Evolutionary conservation across 768 basidiomycete genomes (phyloP), one percentile per base, ranked within the genome.

Genomic region (Boletus sp.): DNA sequence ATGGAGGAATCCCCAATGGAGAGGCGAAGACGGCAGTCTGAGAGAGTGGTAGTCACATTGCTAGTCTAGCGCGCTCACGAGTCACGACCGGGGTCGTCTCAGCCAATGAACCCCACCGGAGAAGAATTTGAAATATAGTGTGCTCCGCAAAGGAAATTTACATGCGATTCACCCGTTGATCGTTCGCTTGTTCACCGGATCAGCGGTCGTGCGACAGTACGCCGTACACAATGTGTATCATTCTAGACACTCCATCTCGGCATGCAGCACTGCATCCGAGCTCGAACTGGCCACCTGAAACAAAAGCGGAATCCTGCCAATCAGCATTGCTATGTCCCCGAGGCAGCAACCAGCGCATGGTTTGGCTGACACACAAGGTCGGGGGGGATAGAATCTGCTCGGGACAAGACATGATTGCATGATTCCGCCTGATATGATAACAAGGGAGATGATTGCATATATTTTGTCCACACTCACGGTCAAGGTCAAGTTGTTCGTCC

Each of bases 21-120:
- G 81, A 55, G 83, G 82, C 2, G 73, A 75, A 7, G 83, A 86
- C 58, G 83, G 80, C 1, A 75, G 75, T 45, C 66, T 85, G 50
- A 70, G 78, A 49, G 84, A 84, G 60, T 85, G 84, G 83, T 84
- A 40, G 12, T 28, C 28, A 32, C 42, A 18, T 10, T 33, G 44
- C 4, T 17, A 1, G 28, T 40, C 20, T 5, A 2, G 4, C 15
- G 24, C 24, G 44, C n/a, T 46, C 28, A n/a, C 28, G 44, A 45
- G n/a, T 46, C 28, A n/a, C 28, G 44, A 45, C 44, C 8, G 33
- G 33, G 33, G 9, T 33, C 33, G 11, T 33, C 33, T 33, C 24
- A 24, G 24, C 33, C 3, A 35, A 5, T 35, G 5, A 32, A 47
- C 24, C 17, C 29, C 35, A n/a, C 17, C 36, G 17, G 36, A 29